Evolutionary conservation across 2,329 filamentous ascomycete genomes (phyloP).

Genomic region (Tolypocladium paradoxum): DNA sequence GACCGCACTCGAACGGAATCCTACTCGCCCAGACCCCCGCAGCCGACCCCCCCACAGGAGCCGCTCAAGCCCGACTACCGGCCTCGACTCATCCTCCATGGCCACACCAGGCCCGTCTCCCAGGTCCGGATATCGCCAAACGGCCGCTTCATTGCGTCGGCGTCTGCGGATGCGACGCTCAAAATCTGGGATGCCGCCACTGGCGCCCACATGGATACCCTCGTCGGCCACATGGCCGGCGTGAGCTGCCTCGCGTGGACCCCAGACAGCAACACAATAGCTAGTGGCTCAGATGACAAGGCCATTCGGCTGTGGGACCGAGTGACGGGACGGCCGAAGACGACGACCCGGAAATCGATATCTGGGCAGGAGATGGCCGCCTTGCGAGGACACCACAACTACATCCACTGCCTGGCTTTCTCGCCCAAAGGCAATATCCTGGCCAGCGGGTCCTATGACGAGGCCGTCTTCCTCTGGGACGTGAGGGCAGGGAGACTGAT

Average conservation of each 20-base stretch:
- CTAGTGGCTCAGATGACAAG: slow-evolving; percentile 93
- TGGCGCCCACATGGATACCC: slow-evolving; percentile 71
- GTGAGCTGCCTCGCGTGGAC: slow-evolving; percentile 92
- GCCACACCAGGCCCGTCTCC: slow-evolving; percentile 70
- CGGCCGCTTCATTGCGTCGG: slow-evolving; percentile 79
- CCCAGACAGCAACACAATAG: slow-evolving; percentile 76
- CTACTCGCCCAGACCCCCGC: slow-evolving; percentile 7
- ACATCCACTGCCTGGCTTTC: slow-evolving; percentile 88
- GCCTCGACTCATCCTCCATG: slow-evolving; percentile 59
- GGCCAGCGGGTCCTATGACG: slow-evolving; percentile 90
- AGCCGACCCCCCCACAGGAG: slow-evolving; percentile 30
- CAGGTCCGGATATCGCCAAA: slow-evolving; percentile 87
- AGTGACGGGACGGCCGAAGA: slow-evolving; percentile 45
- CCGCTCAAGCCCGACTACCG: slow-evolving; percentile 55
- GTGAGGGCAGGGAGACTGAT: slow-evolving; percentile 79
- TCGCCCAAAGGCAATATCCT: slow-evolving; percentile 98
- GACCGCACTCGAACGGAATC: slow-evolving; percentile 15
- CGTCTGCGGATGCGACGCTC: slow-evolving; percentile 79
- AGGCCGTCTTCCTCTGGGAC: slow-evolving; percentile 96
- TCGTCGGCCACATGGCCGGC: slow-evolving; percentile 88
- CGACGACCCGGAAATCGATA: slow-evolving; percentile 27
- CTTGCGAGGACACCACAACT: slow-evolving; percentile 86
- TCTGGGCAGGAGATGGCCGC: slow-evolving; percentile 36
- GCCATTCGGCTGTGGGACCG: slow-evolving; percentile 86
- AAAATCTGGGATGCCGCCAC: slow-evolving; percentile 81